A percentile compares a stretch with the other conserved stretches of the same genome.
Evolutionary conservation across 2,329 filamentous ascomycete genomes (phyloP).

Genomic region (Aureobasidium sp.): DNA sequence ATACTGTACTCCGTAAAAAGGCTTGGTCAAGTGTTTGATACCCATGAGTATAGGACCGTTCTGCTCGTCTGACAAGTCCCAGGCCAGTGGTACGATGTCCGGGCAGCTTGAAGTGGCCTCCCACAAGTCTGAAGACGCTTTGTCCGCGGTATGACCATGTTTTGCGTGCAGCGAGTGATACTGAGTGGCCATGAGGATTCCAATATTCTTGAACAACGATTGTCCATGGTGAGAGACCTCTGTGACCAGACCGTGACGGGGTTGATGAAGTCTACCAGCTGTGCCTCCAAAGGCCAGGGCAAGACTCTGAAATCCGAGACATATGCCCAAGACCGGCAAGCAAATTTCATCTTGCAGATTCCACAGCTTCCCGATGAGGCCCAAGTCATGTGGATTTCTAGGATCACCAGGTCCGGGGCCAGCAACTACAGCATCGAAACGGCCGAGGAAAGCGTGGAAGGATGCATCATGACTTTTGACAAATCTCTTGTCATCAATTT

Average conservation of each 20-base stretch:
- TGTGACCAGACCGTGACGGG: conserved; percentile 85
- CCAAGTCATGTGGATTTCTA: conserved; percentile 76
- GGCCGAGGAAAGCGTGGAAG: conserved; percentile 52
- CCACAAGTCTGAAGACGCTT: conserved; percentile 46
- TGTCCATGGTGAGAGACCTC: conserved; percentile 64
- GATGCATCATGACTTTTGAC: conserved; percentile 39
- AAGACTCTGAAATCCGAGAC: conserved; percentile 89
- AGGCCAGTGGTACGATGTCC: conserved; percentile 50
- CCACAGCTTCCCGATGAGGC: conserved; percentile 85
- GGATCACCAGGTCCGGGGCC: conserved; percentile 93
- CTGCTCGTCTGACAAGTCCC: conserved; percentile 47
- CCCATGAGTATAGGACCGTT: conserved; percentile 80
- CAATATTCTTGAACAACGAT: conserved; percentile 73
- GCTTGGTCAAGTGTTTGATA: conserved; percentile 70
- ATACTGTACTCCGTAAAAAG: conserved; percentile 91
- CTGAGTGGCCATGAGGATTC: conserved; percentile 73
- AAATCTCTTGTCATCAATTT: conserved; percentile 63
- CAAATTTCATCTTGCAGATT: conserved; percentile 61
- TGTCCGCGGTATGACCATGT: conserved; percentile 38
- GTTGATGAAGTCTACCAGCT: conserved; percentile 73
- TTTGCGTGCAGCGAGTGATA: conserved; percentile 73
- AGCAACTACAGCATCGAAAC: conserved; percentile 87
- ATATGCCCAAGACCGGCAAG: conserved; percentile 87
- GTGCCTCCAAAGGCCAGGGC: conserved; percentile 72
- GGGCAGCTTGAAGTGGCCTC: conserved; percentile 39